These are phyloP conservation scores for Hyaloscypha bicolor DNA, from an alignment of 495 filamentous ascomycete genomes.

Conservation along the genomic window DNA sequence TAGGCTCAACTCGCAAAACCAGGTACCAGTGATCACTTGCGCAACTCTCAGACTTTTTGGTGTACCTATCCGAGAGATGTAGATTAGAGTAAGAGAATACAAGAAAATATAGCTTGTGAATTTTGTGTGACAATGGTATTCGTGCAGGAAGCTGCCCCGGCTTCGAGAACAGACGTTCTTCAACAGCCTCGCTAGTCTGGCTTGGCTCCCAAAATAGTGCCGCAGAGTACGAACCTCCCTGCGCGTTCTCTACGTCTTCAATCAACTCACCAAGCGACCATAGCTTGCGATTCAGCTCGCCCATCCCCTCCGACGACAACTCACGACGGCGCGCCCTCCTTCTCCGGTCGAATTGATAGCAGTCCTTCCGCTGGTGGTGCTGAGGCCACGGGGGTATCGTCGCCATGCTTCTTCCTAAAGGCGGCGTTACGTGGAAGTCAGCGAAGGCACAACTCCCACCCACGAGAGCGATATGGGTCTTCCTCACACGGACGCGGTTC, in stretches of 20 bases:
- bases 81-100: not conserved
- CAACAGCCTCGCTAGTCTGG: slow-evolving; percentile 19
- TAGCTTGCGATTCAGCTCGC: slow-evolving; percentile 23
- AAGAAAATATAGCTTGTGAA: not conserved
- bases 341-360: slow-evolving; percentile 25
- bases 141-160: not conserved
- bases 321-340: slow-evolving; percentile 13
- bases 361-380: slow-evolving; percentile 29
- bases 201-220: slow-evolving; percentile 1
- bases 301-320: slow-evolving; percentile 18
- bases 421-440: slow-evolving; percentile 89
- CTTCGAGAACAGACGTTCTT: slow-evolving; percentile 5
- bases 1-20: not conserved
- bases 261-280: slow-evolving; percentile 16
- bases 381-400: slow-evolving; percentile 20
- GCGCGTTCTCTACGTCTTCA: slow-evolving; percentile 28
- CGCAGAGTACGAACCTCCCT: slow-evolving; percentile 7
- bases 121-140: not conserved
- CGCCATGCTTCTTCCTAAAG: slow-evolving; percentile 79
- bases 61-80: not conserved
- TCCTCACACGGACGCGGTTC: slow-evolving; percentile 78
- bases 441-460: slow-evolving; percentile 81
- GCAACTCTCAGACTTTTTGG: not conserved
- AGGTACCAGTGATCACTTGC: not conserved
- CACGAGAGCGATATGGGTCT: slow-evolving; percentile 74